Base-by-base conservation (phyloP, 768 basidiomycete species). In the Serpula lacrymans region DNA sequence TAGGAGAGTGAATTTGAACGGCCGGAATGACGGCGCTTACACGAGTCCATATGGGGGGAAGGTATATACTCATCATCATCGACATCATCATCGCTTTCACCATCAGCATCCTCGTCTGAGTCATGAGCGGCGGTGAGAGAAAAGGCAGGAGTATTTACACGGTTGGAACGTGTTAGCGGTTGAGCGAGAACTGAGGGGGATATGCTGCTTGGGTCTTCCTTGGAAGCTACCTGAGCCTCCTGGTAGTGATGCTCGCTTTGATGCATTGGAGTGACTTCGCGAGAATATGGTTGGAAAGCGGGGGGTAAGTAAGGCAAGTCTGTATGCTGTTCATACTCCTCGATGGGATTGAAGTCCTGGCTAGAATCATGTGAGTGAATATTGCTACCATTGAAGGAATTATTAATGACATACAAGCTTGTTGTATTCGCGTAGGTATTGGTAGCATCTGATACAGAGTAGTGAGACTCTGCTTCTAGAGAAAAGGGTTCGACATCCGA, bases 21-120 rank as follows among this genome's bases (percentile, higher is more conserved):
- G 34, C 34, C 4, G n/a, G 43, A 39, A 18, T 62, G 61, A 28
- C 37, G 47, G 29, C 68, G 71, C 36, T 67, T 69, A 6, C 55
- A 52, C n/a, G 59, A 53, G 35, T 43, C 55, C 28, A 61, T 46
- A 25, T 43, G 39, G 26, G 67, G 59, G 2, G 69, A 65, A 3
- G 75, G 71, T 20, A 67, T 16, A 43, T 77, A 74, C 44, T 74
- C 70, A 35, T 72, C 71, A 43, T 72, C 72, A 3, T 62, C 54
- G 6, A 53, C 65, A 41, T 67, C 60, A 7, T 57, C 65, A n/a
- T 67, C 65, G 45, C 65, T 64, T 31, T 71, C 63, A 21, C 54
- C 55, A 41, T 67, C 56, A 5, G 42, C 57, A 18, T 68, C 66
- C 13, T 62, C 54, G 14, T 57, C 58, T 11, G 43, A 29, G 32